Evolutionary conservation across 2,329 filamentous ascomycete genomes (phyloP).

Genomic region (Curvularia sp.): DNA sequence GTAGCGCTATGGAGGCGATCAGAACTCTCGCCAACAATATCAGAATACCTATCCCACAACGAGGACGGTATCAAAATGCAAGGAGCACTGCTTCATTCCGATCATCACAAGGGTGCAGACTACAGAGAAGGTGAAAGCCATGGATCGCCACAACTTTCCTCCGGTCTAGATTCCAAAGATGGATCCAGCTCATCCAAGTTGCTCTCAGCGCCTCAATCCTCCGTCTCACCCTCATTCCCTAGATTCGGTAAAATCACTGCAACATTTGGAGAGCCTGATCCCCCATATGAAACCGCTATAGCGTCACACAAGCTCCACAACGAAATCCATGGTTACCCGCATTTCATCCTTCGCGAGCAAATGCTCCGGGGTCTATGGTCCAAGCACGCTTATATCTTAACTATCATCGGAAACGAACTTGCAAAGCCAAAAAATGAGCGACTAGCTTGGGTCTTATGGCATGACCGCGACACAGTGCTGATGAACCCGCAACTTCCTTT

Average conservation of each 20-base stretch:
- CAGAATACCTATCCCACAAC: neutral
- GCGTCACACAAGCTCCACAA: conserved; percentile 10
- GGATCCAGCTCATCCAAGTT: neutral
- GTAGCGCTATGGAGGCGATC: neutral
- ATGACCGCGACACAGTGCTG: conserved; percentile 12
- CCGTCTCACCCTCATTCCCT: neutral
- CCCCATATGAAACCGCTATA: conserved; percentile 9
- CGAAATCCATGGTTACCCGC: conserved; percentile 6
- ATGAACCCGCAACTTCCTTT: conserved; percentile 13
- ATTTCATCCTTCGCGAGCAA: conserved; percentile 11
- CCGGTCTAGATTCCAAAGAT: neutral
- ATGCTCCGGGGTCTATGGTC: conserved; percentile 15
- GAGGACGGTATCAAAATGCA: neutral
- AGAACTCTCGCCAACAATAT: neutral
- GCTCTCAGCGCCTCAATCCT: neutral
- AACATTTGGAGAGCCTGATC: conserved; percentile 9
- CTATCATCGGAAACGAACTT: conserved; percentile 10
- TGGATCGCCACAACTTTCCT: neutral
- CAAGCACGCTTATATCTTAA: conserved; percentile 12
- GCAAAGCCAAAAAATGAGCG: conserved; percentile 6
- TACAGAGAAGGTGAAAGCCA: neutral
- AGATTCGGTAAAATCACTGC: conserved; percentile 14
- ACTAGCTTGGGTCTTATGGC: conserved; percentile 12
- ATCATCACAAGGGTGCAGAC: neutral
- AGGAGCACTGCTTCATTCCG: neutral